Conservation (phyloP, 2,329 filamentous ascomycete genomes). For the Aureobasidium sp. region DNA sequence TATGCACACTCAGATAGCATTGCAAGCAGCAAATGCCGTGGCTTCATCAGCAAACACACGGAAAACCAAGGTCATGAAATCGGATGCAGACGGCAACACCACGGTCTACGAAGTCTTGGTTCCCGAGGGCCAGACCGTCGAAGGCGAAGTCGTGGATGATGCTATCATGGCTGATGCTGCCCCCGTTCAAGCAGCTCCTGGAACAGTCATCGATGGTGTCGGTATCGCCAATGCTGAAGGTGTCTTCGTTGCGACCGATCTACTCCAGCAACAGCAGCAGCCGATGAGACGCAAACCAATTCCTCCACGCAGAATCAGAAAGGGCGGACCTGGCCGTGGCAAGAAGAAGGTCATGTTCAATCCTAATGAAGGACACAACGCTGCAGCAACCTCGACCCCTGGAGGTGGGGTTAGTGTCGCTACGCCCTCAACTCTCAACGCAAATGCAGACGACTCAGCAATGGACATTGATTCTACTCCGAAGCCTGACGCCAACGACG, state of each 20-base stretch:
- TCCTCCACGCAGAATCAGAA: conserved; percentile 70
- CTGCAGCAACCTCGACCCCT: conserved; percentile 31
- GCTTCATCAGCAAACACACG: conserved; percentile 48
- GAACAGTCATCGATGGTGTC: conserved; percentile 53
- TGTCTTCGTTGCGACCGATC: conserved; percentile 46
- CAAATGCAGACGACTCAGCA: conserved; percentile 39
- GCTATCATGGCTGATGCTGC: conserved; percentile 39
- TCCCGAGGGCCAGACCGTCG: conserved; percentile 68
- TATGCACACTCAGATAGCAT: conserved; percentile 35
- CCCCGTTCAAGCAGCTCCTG: conserved; percentile 47
- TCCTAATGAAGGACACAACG: conserved; percentile 36
- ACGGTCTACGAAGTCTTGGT: conserved; percentile 80
- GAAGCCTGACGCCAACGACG: conserved; percentile 36
- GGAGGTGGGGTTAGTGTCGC: conserved; percentile 28
- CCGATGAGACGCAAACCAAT: conserved; percentile 58
- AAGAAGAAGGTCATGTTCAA: conserved; percentile 65
- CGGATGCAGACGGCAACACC: conserved; percentile 72
- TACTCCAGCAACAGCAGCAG: conserved; percentile 41
- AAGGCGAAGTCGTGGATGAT: conserved; percentile 68
- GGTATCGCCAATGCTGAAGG: conserved; percentile 56
- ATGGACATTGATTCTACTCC: conserved; percentile 26
- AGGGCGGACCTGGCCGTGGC: conserved; percentile 69
- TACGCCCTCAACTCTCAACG: conserved; percentile 29
- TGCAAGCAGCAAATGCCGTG: conserved; percentile 16
- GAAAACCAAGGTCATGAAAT: conserved; percentile 70